Percentiles rank a stretch among this genome's conserved stretches.
These are phyloP conservation scores for Zostera marina DNA, from an alignment of 116 monocot genomes.

Conservation along the genomic window DNA sequence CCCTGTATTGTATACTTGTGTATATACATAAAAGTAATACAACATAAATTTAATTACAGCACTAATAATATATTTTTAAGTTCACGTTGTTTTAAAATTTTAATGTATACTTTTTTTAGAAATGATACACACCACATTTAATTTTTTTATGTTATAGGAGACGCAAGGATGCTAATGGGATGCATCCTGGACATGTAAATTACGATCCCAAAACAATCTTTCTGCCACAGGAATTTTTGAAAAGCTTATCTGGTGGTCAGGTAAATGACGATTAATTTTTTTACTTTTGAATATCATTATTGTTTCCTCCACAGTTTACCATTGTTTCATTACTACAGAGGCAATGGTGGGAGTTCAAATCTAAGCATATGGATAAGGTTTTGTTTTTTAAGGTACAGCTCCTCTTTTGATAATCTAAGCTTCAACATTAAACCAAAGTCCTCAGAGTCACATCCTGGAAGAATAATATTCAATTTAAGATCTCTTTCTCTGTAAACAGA, in stretches of 20 bases:
- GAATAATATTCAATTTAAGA: too few relatives aligned
- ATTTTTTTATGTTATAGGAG: conserved; percentile 2
- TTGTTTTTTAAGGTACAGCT: conserved; percentile 80
- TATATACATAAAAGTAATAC: too few relatives aligned
- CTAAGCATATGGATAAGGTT: conserved; percentile 93
- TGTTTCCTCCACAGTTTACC: neutral
- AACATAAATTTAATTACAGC: too few relatives aligned
- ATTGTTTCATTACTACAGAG: conserved; percentile 25
- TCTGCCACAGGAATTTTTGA: conserved; percentile 73
- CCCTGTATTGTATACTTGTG: too few relatives aligned
- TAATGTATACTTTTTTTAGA: too few relatives aligned
- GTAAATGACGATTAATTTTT: conserved; percentile 16
- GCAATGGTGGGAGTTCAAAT: conserved; percentile 99
- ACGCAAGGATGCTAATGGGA: conserved; percentile 60
- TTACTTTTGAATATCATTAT: neutral
- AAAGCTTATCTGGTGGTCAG: conserved; percentile 74
- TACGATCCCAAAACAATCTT: conserved; percentile 84
- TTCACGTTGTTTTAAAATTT: too few relatives aligned
- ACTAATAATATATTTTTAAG: too few relatives aligned
- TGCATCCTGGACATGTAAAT: conserved; percentile 36
- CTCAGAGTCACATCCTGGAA: too few relatives aligned
- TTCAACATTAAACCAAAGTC: too few relatives aligned
- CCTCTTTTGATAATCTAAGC: neutral
- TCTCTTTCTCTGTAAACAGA: conserved; percentile 21
- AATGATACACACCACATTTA: neutral